Evolutionary conservation across 2,329 filamentous ascomycete genomes (phyloP), one percentile per base, ranked within the genome.

Genomic region (Claviceps sp.): DNA sequence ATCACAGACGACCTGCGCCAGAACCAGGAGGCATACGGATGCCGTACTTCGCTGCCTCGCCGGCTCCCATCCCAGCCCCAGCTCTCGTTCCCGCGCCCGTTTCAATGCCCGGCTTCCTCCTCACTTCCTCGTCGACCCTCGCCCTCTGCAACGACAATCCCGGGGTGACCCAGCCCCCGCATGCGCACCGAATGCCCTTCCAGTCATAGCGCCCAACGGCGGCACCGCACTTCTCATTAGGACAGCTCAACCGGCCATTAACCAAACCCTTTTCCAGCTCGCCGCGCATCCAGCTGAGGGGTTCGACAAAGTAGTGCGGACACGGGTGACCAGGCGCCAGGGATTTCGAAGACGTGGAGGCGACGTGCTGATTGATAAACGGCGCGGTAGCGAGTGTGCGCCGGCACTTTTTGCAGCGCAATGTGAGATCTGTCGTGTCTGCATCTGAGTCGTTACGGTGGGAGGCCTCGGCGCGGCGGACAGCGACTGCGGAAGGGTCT

Each of bases 181-280:
- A 98, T 63, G 82, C 93, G 70, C 93, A 98, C 65, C 82, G 83
- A 76, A 96, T 85, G 14, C 93, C 93, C 65, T 94, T 89, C 93
- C 93, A 98, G 50, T 91, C 87, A 64, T 96, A 98, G 60, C 93
- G 87, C 41, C 93, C 93, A 47, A 97, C 81, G 50, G 88, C 89
- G 42, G 87, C 82, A 47, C 79, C 81, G 67, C 93, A 98, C 62
- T 84, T 85, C 8, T 65, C 54, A 59, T 84, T 86, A 9, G 93
- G 91, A 62, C 93, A 98, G 54, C 82, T 79, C 36, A 98, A 74
- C 9, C 91, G 82, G 24, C 93, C 93, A 54, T 90, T 87, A 24
- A 97, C 75, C 55, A 84, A 80, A 30, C 87, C 89, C 61, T 86
- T 78, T 60, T 90, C 86, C 3, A 98, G 79, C 61, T 84, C 83